Evolutionary conservation across 2,329 filamentous ascomycete genomes (phyloP).

Genomic region (Trichoderma sp.): DNA sequence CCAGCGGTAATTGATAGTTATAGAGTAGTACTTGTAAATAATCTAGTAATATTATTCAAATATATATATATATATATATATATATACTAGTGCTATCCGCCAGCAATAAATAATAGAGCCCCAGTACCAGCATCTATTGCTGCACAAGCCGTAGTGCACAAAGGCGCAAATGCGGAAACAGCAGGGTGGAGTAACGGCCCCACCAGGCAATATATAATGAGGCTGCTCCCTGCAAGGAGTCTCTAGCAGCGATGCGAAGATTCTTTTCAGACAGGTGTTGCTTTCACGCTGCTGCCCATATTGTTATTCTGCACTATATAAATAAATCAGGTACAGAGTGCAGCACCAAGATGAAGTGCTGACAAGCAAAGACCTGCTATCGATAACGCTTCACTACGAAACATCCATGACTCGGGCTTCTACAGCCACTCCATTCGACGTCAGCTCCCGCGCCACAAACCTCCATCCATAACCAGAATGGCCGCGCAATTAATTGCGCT

Average conservation of each 20-base stretch:
- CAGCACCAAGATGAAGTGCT: neutral
- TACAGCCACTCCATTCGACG: neutral
- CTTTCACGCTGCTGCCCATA: no score
- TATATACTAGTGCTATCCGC: neutral
- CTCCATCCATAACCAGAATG: neutral
- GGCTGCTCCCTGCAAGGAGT: neutral
- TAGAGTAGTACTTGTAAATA: no score
- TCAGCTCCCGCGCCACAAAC: conserved; percentile 10
- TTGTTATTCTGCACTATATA: no score
- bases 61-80: no score
- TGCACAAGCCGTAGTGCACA: no score
- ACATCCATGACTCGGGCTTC: neutral
- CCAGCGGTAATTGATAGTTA: no score
- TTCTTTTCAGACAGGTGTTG: neutral
- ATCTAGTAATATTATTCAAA: no score
- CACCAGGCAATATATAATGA: neutral
- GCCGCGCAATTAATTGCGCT: neutral
- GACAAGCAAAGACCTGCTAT: neutral
- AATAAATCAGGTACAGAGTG: no score
- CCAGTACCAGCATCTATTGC: no score
- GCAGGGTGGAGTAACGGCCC: no score
- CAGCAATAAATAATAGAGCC: neutral
- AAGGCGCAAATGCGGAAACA: no score
- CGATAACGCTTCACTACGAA: neutral
- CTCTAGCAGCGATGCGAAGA: neutral